Evolutionary conservation across 306 rosid species (phyloP), one percentile per base, ranked within the genome.

Genomic region (Canavalia gladiata): DNA sequence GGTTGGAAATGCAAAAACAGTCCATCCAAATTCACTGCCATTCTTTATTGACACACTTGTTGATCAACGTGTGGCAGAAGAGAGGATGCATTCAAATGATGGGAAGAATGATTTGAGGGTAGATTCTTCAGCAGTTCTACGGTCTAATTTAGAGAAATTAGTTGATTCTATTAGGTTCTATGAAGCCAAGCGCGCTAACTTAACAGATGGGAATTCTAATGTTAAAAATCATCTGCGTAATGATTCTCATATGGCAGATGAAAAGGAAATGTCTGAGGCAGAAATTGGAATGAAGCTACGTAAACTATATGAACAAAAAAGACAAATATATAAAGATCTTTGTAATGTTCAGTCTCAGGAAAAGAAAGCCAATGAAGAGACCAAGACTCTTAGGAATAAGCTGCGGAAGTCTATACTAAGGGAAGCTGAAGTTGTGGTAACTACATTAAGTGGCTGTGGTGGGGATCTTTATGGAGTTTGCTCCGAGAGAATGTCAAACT

Each of bases 361-460:
- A 83, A 95, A 84, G 89, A 93, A 90, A 88, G 79, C 84, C 80
- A 86, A 89, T 80, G 97, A 93, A 84, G 97, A 93, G 89, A 88
- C 84, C 84, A 91, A 77, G 85, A 79, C 83, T 66, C 91, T 88
- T 43, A 90, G 89, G 78, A 80, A 82, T 86, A 91, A 89, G 87
- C 85, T 95, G 84, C 91, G 99, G 82, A 95, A 87, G 79, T 86
- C 98, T 84, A 95, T 95, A 80, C 81, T 93, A 65, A 88, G 91
- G 90, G 98, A 95, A 89, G 97, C 97, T 80, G 94, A 91, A 86
- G 87, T 91, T 75, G 98, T 95, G 82, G 91, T 95, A 59, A 84
- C 98, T 77, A 95, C 99, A 49, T 87, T 95, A 81, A 95, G 99
- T 84, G 99, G 98, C 68, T 93, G 90, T 66, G 98, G 97, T 46